Evolutionary conservation across 208 protist species (phyloP), one percentile per base, ranked within the genome.

Genomic region (Spongospora subterranea): DNA sequence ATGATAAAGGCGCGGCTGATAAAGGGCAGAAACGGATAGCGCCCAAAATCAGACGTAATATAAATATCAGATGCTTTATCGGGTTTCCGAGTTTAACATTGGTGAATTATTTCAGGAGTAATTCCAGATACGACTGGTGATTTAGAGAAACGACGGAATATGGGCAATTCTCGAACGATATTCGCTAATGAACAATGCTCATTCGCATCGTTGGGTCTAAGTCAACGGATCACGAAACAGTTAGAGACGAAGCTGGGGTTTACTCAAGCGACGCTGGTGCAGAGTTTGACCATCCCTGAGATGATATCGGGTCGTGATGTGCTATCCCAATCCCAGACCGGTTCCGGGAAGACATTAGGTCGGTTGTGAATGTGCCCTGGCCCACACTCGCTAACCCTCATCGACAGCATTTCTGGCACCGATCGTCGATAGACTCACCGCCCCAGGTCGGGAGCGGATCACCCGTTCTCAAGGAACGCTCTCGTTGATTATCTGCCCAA

Each of bases 401-500:
- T 35, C n/a, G 6, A 82, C 71, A 82, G 71, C 71, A 20, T 82
- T 82, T 35, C 71, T 82, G 6, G n/a, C 35, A 39, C 71, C 71
- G 71, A 82, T 82, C n/a, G 17, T 82, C 17, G 6, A 6, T n/a
- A 6, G 71, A 17, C n/a, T 82, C 6, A 43, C 40, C 6, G 71
- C 6, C 17, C 35, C n/a, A 39, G n/a, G 17, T 39, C 71, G n/a
- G 46, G 1, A 53, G n/a, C 0, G 32, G 46, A 45, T 90, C 46
- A 64, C 0, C 17, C 77, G 91, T 13, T 39, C 39, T 20, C 11
- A 46, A 0, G 91, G 91, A 35, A 46, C 77, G 0, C 40, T 90
- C 0, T 39, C 32, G 20, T 0, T 92, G 29, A 46, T 92, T 32
- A 17, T 92, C 24, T 38, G 45, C 17, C 91, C 91, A 40, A 92